Evolutionary conservation across 176 grass and related monocot species (phyloP).

Genomic region (Oryza glaberrima): DNA sequence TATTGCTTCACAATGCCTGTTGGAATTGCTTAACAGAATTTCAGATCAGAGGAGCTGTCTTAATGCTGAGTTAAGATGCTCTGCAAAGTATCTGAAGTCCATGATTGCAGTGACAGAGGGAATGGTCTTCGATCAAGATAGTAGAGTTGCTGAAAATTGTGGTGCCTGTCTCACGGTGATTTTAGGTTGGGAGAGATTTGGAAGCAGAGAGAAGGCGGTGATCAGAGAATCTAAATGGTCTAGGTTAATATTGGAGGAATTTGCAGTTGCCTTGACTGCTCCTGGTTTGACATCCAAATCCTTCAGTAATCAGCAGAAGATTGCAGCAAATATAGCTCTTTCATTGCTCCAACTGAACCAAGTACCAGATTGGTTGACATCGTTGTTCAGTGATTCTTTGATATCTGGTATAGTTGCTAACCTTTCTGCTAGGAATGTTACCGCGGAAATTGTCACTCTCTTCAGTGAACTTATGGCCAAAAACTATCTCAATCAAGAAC

Average conservation of each 20-base stretch:
- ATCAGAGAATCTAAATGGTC: constrained; percentile 82
- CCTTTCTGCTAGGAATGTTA: constrained; percentile 81
- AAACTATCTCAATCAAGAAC: constrained; percentile 79
- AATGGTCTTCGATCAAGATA: constrained; percentile 74
- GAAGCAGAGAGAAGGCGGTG: constrained; percentile 54
- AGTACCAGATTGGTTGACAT: constrained; percentile 75
- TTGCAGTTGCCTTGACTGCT: constrained; percentile 76
- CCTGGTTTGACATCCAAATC: constrained; percentile 79
- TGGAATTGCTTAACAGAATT: constrained; percentile 77
- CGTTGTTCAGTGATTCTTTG: constrained; percentile 52
- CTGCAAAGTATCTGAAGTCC: constrained; percentile 77
- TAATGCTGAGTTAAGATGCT: constrained; percentile 67
- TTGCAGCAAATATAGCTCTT: constrained; percentile 66
- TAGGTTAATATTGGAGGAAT: constrained; percentile 83
- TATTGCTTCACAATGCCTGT: constrained; percentile 85
- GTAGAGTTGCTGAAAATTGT: constrained; percentile 70
- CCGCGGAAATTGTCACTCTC: constrained; percentile 81
- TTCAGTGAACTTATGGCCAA: constrained; percentile 68
- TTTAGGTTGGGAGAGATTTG: constrained; percentile 76
- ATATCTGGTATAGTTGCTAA: constrained; percentile 72
- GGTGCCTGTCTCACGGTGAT: constrained; percentile 65
- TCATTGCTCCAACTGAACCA: constrained; percentile 71
- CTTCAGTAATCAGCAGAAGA: constrained; percentile 74
- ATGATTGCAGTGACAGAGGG: constrained; percentile 79
- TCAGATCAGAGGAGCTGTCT: constrained; percentile 53